phyloP scores from a whole-genome alignment of 2,329 filamentous ascomycete species.

The Aspergillus sp. region DNA sequence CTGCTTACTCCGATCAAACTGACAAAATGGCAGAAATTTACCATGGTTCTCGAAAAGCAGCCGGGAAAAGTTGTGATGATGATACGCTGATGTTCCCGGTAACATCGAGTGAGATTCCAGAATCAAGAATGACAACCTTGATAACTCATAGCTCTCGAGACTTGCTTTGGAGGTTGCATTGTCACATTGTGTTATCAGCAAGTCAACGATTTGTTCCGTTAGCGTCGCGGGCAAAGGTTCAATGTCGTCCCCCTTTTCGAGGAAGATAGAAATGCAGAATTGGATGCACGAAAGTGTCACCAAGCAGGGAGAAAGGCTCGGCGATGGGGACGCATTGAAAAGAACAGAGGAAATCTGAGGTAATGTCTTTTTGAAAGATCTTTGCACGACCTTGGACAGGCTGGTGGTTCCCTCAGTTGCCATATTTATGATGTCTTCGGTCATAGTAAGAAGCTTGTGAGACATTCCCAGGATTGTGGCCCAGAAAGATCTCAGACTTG shows the following conservation, averaged over 20 bases:
- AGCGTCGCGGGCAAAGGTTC: slow-evolving; percentile 29
- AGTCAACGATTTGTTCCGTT: slow-evolving; percentile 32
- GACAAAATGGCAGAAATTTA: slow-evolving; percentile 39
- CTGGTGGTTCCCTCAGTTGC: slow-evolving; percentile 23
- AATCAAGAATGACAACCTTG: slow-evolving; percentile 37
- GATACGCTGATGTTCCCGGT: slow-evolving; percentile 27
- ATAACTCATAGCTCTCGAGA: slow-evolving; percentile 25
- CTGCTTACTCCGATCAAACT: slow-evolving; percentile 22
- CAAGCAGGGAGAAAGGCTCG: slow-evolving; percentile 34
- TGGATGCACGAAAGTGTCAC: slow-evolving; percentile 38
- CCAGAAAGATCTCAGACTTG: slow-evolving; percentile 34
- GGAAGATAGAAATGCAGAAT: slow-evolving; percentile 33
- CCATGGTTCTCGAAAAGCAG: slow-evolving; percentile 39
- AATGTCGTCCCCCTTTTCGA: slow-evolving; percentile 33
- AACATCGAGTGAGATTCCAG: slow-evolving; percentile 42
- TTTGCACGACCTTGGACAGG: slow-evolving; percentile 36
- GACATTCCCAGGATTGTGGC: slow-evolving; percentile 34
- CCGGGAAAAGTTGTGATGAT: slow-evolving; percentile 30
- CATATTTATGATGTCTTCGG: slow-evolving; percentile 32
- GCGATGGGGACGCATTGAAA: slow-evolving; percentile 22
- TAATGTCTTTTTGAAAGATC: slow-evolving; percentile 30
- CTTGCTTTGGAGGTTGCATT: slow-evolving; percentile 1
- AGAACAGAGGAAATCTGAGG: slow-evolving; percentile 28
- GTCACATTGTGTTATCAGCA: slow-evolving; percentile 26
- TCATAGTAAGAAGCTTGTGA: slow-evolving; percentile 28